Base-by-base conservation (phyloP, 306 rosid species). In the Glycine tomentella region DNA sequence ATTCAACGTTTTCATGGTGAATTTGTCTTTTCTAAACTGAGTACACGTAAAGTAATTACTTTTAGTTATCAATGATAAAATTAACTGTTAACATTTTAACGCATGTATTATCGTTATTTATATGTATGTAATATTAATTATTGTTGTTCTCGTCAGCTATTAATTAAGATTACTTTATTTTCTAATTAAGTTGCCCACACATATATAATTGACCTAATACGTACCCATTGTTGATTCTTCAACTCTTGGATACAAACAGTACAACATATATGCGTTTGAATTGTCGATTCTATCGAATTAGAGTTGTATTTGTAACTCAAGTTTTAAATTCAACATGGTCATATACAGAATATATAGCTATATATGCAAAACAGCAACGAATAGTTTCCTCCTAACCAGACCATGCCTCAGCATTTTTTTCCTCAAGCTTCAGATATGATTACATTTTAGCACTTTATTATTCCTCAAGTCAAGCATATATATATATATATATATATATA, bases 371-470 rank as follows among this genome's bases (percentile, higher is more conserved):
- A 25, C 31, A 25, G 31, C 1, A 25, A 25, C 31, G 31, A 25
- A 0, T 25, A 25, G 31, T 25, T 25, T 25, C 31, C 31, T 25
- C 31, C 31, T 25, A 25, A 25, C 31, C 31, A 25, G 31, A 25
- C 31, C 31, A 25, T 25, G 31, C 31, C 31, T 25, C 31, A 25
- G n/a, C 25, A 61, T 16, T 63, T 15, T 65, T 65, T 51, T 38
- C 25, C 63, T 15, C 57, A 36, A 14, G 57, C 66, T 52, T 55
- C 49, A 74, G 11, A 64, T 61, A 50, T 3, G 13, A 48, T 14
- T 40, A 13, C 38, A 38, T 72, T 34, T 36, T 52, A 38, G 48
- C 67, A 72, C 79, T 72, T 62, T 25, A 25, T 25, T 25, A 13
- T 46, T 50, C 10, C 9, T 20, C 2, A 49, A 69, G 81, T 45